These are phyloP conservation scores for Lyophyllum atratum DNA, from an alignment of 768 basidiomycete genomes.

Conservation along the genomic window DNA sequence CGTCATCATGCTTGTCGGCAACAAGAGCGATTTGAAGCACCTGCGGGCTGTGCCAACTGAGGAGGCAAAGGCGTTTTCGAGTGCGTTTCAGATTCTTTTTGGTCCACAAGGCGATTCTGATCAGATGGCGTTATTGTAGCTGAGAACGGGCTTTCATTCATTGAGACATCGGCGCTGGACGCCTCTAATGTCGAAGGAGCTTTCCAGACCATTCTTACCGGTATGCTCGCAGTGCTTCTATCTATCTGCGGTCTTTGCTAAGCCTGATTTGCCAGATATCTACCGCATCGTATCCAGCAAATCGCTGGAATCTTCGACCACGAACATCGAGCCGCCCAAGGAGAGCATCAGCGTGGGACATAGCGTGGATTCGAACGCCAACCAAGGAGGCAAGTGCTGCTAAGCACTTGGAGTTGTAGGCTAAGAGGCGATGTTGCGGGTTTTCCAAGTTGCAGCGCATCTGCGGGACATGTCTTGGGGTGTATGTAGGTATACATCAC, in stretches of 20 bases:
- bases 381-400: conserved; percentile 66
- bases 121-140: conserved; percentile 41
- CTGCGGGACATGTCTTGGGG: conserved; percentile 17
- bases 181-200: conserved; percentile 97
- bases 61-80: conserved; percentile 89
- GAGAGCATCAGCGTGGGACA: conserved; percentile 85
- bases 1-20: conserved; percentile 95
- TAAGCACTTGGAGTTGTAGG: conserved; percentile 24
- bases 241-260: neutral
- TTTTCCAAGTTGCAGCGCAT: conserved; percentile 21
- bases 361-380: conserved; percentile 63
- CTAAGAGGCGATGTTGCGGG: conserved; percentile 8
- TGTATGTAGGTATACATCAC: conserved; percentile 18
- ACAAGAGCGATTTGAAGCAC: conserved; percentile 99
- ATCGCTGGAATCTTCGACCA: conserved; percentile 83
- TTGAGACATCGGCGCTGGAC: conserved; percentile 99
- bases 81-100: conserved; percentile 46
- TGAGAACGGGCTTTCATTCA: conserved; percentile 91
- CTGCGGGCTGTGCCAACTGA: conserved; percentile 95
- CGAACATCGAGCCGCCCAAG: conserved; percentile 77
- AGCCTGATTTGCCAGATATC: conserved; percentile 63
- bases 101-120: conserved; percentile 4
- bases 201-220: conserved; percentile 95
- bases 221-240: conserved; percentile 41
- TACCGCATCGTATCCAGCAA: conserved; percentile 98